phyloP scores from a whole-genome alignment of 108 stramenopile species.

The Conticribra weissflogii region DNA sequence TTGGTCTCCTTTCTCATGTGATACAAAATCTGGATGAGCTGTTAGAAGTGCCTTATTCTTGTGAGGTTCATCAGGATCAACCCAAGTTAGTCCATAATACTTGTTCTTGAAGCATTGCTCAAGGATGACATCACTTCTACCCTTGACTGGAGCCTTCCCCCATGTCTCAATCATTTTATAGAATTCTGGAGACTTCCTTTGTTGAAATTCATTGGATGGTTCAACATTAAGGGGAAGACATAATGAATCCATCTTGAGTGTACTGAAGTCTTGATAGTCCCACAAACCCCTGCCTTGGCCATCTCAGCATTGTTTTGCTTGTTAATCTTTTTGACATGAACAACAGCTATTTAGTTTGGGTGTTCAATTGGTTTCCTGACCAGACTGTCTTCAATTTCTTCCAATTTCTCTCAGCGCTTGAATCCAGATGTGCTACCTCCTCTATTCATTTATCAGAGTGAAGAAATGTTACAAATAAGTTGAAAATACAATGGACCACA shows the following conservation, averaged over 20 bases:
- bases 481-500: too few relatives aligned
- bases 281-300: not conserved
- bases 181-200: not conserved
- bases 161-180: not conserved
- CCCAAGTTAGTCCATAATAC: not conserved
- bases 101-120: not conserved
- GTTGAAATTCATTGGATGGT: not conserved
- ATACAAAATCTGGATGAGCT: not conserved
- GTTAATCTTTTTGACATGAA: too few relatives aligned
- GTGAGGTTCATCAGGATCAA: not conserved
- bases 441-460: too few relatives aligned
- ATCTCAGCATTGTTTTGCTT: too few relatives aligned
- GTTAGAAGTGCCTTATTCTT: not conserved
- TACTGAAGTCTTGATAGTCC: not conserved
- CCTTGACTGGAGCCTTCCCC: not conserved
- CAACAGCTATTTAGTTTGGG: too few relatives aligned
- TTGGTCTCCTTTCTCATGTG: not conserved
- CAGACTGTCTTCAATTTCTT: not conserved
- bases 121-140: not conserved
- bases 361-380: not conserved
- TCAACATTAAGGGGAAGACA: not conserved
- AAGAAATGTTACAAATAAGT: too few relatives aligned
- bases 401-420: not conserved
- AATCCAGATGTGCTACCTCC: slow-evolving; percentile 12
- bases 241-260: not conserved